Conservation (phyloP, 1,139 yeast genomes). For the Candida tetrigidarum region DNA sequence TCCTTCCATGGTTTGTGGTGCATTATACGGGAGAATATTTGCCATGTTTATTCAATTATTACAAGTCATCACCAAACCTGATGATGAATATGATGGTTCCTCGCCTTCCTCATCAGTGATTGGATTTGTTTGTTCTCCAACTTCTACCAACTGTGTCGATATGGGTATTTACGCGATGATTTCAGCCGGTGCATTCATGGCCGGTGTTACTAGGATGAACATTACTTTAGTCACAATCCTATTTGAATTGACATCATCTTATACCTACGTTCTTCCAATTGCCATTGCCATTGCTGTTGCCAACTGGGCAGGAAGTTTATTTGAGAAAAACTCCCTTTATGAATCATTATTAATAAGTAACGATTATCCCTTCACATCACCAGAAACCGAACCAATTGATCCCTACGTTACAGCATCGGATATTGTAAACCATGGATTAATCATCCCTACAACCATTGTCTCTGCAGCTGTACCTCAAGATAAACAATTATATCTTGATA, state of each 20-base stretch:
- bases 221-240: conserved; percentile 62
- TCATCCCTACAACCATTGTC: conserved; percentile 2
- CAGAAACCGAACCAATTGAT: conserved; percentile 43
- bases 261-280: conserved; percentile 63
- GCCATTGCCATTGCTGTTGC: conserved; percentile 61
- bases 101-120: neutral
- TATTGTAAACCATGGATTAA: conserved; percentile 31
- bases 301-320: conserved; percentile 59
- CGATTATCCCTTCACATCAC: conserved; percentile 58
- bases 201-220: conserved; percentile 70
- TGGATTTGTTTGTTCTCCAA: conserved; percentile 21
- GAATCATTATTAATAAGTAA: conserved; percentile 53
- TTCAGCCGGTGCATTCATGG: conserved; percentile 71
- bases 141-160: conserved; percentile 39
- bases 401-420: conserved; percentile 41
- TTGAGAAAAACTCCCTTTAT: conserved; percentile 58
- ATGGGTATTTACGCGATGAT: conserved; percentile 70
- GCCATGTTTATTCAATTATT: conserved; percentile 52
- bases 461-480: conserved; percentile 10
- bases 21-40: conserved; percentile 60
- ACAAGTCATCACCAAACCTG: conserved; percentile 24
- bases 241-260: conserved; percentile 63
- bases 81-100: no score
- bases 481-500: conserved; percentile 37
- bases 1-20: conserved; percentile 73